Evolutionary conservation across 2,329 filamentous ascomycete genomes (phyloP), one percentile per base, ranked within the genome.

Genomic region (Colletotrichum noveboracense): DNA sequence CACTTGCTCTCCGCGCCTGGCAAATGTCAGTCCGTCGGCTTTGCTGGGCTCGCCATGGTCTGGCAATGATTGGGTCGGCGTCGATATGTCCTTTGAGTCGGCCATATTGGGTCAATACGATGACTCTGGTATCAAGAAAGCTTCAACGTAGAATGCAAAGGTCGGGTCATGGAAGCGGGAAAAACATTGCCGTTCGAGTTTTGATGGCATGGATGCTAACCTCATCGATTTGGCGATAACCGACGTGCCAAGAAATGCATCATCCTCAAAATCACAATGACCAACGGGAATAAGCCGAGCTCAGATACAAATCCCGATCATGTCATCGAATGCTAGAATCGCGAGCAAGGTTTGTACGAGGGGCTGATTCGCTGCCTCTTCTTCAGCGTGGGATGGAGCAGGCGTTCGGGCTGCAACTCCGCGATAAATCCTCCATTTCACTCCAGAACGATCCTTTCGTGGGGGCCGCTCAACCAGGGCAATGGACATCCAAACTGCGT

Each of bases 1-100:
- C 28, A 77, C 30, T 16, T 66, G 79, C 79, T 76, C 79, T 64
- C 75, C 78, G 68, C 69, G 77, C 68, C 67, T 76, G 67, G 75
- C 79, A 61, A 75, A 80, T 38, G 58, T 80, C 74, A 77, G 77
- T 24, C 43, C 71, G 12, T 66, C 68, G 24, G 28, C 9, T 32
- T 64, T 61, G 26, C 55, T 52, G 52, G 55, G 43, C 16, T 62
- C 65, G 56, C 65, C 56, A 6, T n/a, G 43, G 24, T 62, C 38
- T 9, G 55, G n/a, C 30, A 62, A 14, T 7, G 38, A 56, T 6
- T 32, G 21, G 7, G 65, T 32, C 6, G 30, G 65, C 21, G 56
- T 55, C 28, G 70, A 28, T 7, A 66, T 16, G 16, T 68, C 13
- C 13, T 68, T 73, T 4, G 18, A 14, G 9, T 38, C 26, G 16